Evolutionary conservation across 2,329 filamentous ascomycete genomes (phyloP).

Genomic region (Coccinonectria pachysandricola): DNA sequence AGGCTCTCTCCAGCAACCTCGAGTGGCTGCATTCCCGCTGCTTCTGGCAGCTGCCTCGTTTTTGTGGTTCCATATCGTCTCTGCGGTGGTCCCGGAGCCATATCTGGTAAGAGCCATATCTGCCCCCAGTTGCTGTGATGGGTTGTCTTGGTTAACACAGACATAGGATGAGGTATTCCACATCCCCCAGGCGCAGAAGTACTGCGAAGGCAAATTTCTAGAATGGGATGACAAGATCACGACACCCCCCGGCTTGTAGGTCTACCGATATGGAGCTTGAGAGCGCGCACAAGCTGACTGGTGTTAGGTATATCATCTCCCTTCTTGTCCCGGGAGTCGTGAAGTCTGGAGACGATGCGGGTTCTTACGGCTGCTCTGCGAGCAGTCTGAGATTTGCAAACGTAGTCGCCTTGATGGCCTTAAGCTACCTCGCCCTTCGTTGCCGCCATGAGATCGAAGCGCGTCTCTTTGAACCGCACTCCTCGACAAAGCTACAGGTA

Average conservation of each 20-base stretch:
- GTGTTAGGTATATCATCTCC: conserved; percentile 36
- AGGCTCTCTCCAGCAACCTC: neutral
- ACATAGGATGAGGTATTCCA: conserved; percentile 76
- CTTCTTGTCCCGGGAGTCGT: conserved; percentile 17
- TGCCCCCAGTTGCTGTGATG: too few relatives aligned
- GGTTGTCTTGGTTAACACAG: conserved; percentile 9
- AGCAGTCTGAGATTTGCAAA: conserved; percentile 39
- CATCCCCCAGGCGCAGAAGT: conserved; percentile 81
- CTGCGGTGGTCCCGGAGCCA: conserved; percentile 35
- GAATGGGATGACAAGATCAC: conserved; percentile 97
- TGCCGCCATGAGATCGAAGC: conserved; percentile 44
- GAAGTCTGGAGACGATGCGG: conserved; percentile 3
- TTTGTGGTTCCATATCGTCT: conserved; percentile 16
- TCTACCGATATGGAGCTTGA: neutral
- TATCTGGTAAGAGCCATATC: conserved; percentile 44
- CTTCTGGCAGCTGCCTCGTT: conserved; percentile 11
- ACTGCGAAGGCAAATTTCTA: conserved; percentile 62
- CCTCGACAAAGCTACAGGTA: conserved; percentile 5
- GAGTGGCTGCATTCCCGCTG: conserved; percentile 6
- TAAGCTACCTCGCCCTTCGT: conserved; percentile 36
- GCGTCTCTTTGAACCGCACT: conserved; percentile 22
- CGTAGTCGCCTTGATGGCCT: conserved; percentile 26
- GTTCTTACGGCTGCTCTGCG: conserved; percentile 16
- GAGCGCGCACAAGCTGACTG: conserved; percentile 3
- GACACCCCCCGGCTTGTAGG: conserved; percentile 78